Evolutionary conservation across 2,329 filamentous ascomycete species (phyloP).

Genomic region (Cryphonectria naterciae): DNA sequence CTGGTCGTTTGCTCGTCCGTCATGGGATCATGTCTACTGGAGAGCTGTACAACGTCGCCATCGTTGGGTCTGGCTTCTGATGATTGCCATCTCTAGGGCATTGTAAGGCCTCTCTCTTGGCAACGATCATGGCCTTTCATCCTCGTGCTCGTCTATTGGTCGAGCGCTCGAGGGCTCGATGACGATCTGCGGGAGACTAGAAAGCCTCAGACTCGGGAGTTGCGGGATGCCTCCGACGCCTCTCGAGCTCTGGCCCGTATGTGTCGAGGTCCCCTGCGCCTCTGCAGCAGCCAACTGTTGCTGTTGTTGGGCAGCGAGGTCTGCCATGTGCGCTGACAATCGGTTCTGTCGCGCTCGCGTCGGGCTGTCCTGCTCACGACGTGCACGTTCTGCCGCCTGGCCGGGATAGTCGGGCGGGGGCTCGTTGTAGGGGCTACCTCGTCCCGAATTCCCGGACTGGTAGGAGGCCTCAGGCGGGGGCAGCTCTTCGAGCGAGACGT

Average conservation of each 20-base stretch:
- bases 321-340: conserved; percentile 40
- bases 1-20: background rate
- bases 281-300: background rate
- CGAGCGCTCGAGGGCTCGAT: conserved; percentile 56
- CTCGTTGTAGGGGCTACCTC: conserved; percentile 49
- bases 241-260: conserved; percentile 34
- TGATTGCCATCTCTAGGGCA: background rate
- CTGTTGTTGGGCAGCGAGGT: conserved; percentile 33
- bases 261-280: conserved; percentile 19
- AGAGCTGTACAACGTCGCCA: background rate
- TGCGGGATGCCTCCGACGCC: conserved; percentile 49
- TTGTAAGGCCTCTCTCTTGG: background rate
- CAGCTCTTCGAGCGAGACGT: conserved; percentile 49
- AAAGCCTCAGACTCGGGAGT: conserved; percentile 57
- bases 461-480: conserved; percentile 35
- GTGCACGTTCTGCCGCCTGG: conserved; percentile 28
- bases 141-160: conserved; percentile 33
- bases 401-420: conserved; percentile 58
- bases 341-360: conserved; percentile 39
- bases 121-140: conserved; percentile 9
- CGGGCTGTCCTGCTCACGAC: conserved; percentile 9
- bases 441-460: conserved; percentile 36
- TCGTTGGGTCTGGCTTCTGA: background rate
- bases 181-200: conserved; percentile 59
- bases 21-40: background rate